Evolutionary conservation across 192 early-diverging fungal species (phyloP).

Genomic region (Geranomyces michiganensis): DNA sequence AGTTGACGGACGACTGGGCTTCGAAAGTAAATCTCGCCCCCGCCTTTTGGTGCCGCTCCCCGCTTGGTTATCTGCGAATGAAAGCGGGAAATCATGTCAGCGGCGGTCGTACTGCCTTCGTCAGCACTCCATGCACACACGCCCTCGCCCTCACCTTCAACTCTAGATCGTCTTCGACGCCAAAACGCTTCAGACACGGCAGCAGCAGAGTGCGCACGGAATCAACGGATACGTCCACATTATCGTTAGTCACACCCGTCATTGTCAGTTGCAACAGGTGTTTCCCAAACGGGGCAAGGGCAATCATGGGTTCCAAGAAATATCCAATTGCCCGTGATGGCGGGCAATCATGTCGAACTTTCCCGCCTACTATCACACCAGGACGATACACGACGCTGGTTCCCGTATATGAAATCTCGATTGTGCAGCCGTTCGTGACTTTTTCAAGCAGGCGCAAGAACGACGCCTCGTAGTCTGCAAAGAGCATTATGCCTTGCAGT

Average conservation of each 20-base stretch:
- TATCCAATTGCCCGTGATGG: slow-evolving; percentile 87
- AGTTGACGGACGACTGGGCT: slow-evolving; percentile 80
- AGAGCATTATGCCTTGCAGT: neutral
- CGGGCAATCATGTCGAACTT: slow-evolving; percentile 84
- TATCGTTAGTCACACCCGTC: slow-evolving; percentile 91
- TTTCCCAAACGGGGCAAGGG: slow-evolving; percentile 92
- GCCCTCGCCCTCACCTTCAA: slow-evolving; percentile 59
- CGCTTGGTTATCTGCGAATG: slow-evolving; percentile 72
- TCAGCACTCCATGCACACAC: neutral
- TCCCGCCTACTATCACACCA: slow-evolving; percentile 88
- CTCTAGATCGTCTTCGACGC: slow-evolving; percentile 80
- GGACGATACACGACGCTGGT: slow-evolving; percentile 85
- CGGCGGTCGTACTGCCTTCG: neutral
- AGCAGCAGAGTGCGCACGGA: slow-evolving; percentile 87
- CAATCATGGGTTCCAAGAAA: slow-evolving; percentile 89
- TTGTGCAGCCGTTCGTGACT: slow-evolving; percentile 86
- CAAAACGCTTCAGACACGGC: slow-evolving; percentile 83
- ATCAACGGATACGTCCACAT: slow-evolving; percentile 90
- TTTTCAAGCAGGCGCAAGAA: slow-evolving; percentile 92
- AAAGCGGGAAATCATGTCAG: neutral
- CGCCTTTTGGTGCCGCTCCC: slow-evolving; percentile 89
- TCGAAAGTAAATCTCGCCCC: slow-evolving; percentile 86
- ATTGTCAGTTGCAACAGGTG: slow-evolving; percentile 78
- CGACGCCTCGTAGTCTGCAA: slow-evolving; percentile 84
- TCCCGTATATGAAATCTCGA: slow-evolving; percentile 95